Percentiles rank a stretch among this genome's conserved stretches.
Evolutionary conservation across 225 moss, liverwort and hornwort genomes (phyloP).

Genomic region (Pseudisothecium myosuroides): DNA sequence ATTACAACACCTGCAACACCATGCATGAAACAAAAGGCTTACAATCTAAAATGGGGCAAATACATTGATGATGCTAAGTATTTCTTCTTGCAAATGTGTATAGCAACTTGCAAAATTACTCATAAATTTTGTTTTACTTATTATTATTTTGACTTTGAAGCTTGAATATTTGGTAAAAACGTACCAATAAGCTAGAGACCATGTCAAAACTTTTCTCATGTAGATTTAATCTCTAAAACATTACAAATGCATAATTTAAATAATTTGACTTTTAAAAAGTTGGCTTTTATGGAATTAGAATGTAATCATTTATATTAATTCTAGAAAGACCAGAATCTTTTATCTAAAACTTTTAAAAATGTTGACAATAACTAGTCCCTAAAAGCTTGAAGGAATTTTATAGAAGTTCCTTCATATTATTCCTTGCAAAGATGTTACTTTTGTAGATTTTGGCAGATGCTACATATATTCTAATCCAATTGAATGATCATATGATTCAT

Average conservation of each 20-base stretch:
- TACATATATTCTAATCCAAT: background rate
- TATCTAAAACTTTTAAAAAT: background rate
- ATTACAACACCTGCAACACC: background rate
- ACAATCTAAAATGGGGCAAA: background rate
- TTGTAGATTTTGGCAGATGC: too few relatives aligned
- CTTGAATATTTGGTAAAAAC: background rate
- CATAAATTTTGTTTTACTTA: background rate
- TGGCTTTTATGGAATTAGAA: background rate
- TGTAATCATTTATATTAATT: background rate
- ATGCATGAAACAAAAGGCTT: background rate
- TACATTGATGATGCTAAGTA: background rate
- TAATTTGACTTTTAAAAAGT: background rate
- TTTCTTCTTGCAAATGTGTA: background rate
- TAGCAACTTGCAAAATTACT: background rate
- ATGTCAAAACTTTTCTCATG: background rate
- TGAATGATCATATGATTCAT: background rate
- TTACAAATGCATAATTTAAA: background rate
- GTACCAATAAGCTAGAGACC: background rate
- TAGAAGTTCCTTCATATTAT: background rate
- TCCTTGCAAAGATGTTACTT: background rate
- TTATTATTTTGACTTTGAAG: background rate
- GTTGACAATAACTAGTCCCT: background rate
- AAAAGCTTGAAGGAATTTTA: background rate
- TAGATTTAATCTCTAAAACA: background rate
- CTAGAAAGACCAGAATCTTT: background rate